Percentiles rank a stretch among this genome's conserved stretches.
Evolutionary conservation across 192 early-diverging fungal species (phyloP).

Genomic region (Rhizophagus sp.): DNA sequence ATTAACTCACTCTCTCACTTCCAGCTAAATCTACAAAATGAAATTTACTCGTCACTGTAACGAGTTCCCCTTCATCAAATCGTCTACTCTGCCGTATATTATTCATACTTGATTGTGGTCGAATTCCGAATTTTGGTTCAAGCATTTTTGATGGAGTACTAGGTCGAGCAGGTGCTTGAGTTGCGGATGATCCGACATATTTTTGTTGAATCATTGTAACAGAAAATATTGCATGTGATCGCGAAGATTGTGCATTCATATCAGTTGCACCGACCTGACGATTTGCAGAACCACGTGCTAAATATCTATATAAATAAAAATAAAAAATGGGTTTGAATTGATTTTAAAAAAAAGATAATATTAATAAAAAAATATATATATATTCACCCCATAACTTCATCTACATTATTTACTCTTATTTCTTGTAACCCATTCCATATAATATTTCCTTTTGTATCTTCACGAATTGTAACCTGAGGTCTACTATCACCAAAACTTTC

Average conservation of each 20-base stretch:
- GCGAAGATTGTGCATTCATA: slow-evolving; percentile 94
- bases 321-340: slow-evolving; percentile 10
- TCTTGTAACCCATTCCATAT: slow-evolving; percentile 85
- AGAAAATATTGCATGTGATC: slow-evolving; percentile 97
- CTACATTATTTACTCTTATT: slow-evolving; percentile 63
- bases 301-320: slow-evolving; percentile 39
- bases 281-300: slow-evolving; percentile 72
- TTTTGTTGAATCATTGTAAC: slow-evolving; percentile 83
- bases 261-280: slow-evolving; percentile 92
- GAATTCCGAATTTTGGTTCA: slow-evolving; percentile 18
- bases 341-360: not conserved
- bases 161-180: slow-evolving; percentile 25
- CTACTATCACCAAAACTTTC: slow-evolving; percentile 53
- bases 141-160: slow-evolving; percentile 14
- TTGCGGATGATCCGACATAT: slow-evolving; percentile 41
- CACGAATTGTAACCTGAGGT: slow-evolving; percentile 72
- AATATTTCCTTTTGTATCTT: slow-evolving; percentile 88
- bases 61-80: slow-evolving; percentile 54
- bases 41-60: slow-evolving; percentile 83
- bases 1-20: slow-evolving; percentile 69
- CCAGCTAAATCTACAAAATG: slow-evolving; percentile 99
- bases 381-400: slow-evolving; percentile 69
- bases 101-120: slow-evolving; percentile 9
- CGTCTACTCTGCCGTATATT: slow-evolving; percentile 18
- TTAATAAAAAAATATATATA: not conserved